Conservation (phyloP, 805 yeast genomes). For the Cyberlindnera mississippiensis region DNA sequence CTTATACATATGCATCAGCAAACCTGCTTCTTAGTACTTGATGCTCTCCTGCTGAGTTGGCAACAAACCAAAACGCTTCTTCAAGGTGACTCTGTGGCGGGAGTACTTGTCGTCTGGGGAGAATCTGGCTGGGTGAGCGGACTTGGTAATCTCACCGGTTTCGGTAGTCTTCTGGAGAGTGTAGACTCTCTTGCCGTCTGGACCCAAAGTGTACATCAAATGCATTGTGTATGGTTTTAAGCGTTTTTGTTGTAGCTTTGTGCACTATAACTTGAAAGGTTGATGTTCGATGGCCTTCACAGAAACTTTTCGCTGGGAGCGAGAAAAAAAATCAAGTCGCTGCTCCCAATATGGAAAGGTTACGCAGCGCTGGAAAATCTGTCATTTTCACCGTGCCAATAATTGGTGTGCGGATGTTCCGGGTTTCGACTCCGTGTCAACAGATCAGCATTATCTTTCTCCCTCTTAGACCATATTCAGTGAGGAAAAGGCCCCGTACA, state of each 20-base stretch:
- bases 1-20: background rate
- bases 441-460: background rate
- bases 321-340: background rate
- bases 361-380: background rate
- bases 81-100: constrained; percentile 96
- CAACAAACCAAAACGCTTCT: constrained; percentile 86
- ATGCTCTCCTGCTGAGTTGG: constrained; percentile 64
- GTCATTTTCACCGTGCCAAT: too few relatives aligned
- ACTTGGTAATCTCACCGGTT: constrained; percentile 91
- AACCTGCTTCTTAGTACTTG: constrained; percentile 17
- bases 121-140: constrained; percentile 99
- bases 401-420: background rate
- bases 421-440: too few relatives aligned
- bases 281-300: background rate
- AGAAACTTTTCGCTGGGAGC: background rate
- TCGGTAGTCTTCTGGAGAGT: constrained; percentile 81
- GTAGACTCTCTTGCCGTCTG: constrained; percentile 93
- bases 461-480: too few relatives aligned
- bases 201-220: constrained; percentile 95
- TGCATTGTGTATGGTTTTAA: constrained; percentile 59
- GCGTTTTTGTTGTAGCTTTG: background rate
- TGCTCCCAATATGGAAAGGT: constrained; percentile 2
- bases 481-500: too few relatives aligned
- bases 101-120: constrained; percentile 99
- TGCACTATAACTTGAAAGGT: background rate